A percentile compares a stretch with the other conserved stretches of the same genome.
phyloP scores from a whole-genome alignment of 2,329 filamentous ascomycete species.

The Lasiodiplodia hormozganensis region DNA sequence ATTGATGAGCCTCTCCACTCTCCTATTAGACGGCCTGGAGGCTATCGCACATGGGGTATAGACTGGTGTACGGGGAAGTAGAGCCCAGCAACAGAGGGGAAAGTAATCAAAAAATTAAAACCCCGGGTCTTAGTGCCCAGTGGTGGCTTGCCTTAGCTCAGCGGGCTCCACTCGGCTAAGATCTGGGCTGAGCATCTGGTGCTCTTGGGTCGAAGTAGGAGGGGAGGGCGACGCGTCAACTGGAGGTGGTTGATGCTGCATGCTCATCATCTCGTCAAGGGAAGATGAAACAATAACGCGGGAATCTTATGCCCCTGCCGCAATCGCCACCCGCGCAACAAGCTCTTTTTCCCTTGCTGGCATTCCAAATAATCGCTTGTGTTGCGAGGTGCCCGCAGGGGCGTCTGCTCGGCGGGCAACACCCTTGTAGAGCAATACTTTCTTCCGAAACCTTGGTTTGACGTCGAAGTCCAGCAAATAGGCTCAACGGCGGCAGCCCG shows the following conservation, averaged over 20 bases:
- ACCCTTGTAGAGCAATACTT: constrained; percentile 15
- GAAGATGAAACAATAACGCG: constrained; percentile 19
- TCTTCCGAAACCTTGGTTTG: constrained; percentile 19
- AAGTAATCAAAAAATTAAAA: background rate
- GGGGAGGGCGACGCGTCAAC: constrained; percentile 8
- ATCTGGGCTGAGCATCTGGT: constrained; percentile 3
- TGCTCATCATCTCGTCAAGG: constrained; percentile 13
- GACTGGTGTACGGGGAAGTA: background rate
- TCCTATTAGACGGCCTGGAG: background rate
- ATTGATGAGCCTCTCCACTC: constrained; percentile 8
- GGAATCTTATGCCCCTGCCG: constrained; percentile 5
- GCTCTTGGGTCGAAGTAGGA: background rate
- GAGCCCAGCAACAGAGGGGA: background rate
- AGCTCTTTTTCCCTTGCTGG: constrained; percentile 1
- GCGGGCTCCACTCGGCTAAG: background rate
- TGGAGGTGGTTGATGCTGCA: background rate
- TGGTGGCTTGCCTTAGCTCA: background rate
- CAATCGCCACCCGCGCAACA: background rate
- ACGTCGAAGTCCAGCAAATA: constrained; percentile 9
- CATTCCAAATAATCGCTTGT: constrained; percentile 22
- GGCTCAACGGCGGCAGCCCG: constrained; percentile 18
- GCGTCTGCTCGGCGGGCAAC: background rate
- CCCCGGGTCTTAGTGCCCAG: background rate
- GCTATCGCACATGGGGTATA: background rate
- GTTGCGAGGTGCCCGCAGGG: background rate